Evolutionary conservation across 1,284 basidiomycete species (phyloP), one percentile per base, ranked within the genome.

Genomic region (Veloporphyrellus conicus): DNA sequence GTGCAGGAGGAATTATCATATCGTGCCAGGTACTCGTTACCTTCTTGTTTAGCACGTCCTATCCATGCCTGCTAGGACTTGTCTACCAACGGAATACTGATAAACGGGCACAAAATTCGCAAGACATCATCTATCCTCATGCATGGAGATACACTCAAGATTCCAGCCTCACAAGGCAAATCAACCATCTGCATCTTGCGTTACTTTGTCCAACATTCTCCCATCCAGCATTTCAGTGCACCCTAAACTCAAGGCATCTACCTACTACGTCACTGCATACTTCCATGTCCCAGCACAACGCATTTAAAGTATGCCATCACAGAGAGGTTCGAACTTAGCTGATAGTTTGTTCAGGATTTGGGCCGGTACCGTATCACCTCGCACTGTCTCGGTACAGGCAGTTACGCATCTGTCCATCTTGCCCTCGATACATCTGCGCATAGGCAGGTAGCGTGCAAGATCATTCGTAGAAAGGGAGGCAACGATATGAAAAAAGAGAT

Each of bases 381-480:
- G 1, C 84, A 89, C 54, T 84, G 81, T 54, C 74, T 90, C 11
- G 87, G 87, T 41, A 82, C 78, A 23, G 90, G 90, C 1, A 81
- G 82, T n/a, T 91, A 89, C 64, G 87, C 88, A 0, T 84, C 79
- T 0, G 86, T 92, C 2, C 81, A 90, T 60, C 76, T 92, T 27
- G 87, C 86, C 12, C 71, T 84, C 45, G 84, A 89, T 57, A 73
- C 72, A 5, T 58, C 66, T n/a, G 74, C 73, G 28, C 71, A 77
- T 54, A 74, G 79, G 39, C 90, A 92, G 66, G 85, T 88, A 22
- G 90, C 90, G 8, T 89, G 87, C 68, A 93, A 93, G 65, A 87
- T 81, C 43, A 84, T 91, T 55, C 78, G 76, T 51, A 74, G 75
- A 28, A 81, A 76, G 52, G 74, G 73, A 36, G 76, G 75, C 22